Evolutionary conservation across 208 protist species (phyloP).

Genomic region (Wallacemonas sp.): DNA sequence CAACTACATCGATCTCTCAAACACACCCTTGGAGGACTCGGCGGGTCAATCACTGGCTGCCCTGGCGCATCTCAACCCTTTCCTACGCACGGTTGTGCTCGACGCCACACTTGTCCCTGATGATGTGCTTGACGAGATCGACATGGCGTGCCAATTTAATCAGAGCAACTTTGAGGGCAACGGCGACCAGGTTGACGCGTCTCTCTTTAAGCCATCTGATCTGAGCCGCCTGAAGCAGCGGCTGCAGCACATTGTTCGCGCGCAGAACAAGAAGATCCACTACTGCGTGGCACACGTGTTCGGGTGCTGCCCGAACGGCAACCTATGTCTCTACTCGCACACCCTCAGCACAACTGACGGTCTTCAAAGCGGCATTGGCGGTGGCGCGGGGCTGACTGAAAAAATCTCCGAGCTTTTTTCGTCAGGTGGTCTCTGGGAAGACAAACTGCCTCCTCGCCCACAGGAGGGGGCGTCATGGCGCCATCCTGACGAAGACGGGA

Average conservation of each 20-base stretch:
- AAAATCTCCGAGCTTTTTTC: conserved; percentile 78
- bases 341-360: conserved; percentile 44
- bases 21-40: conserved; percentile 83
- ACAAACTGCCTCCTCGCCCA: conserved; percentile 60
- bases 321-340: conserved; percentile 80
- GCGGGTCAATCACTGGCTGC: conserved; percentile 80
- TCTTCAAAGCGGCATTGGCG: conserved; percentile 31
- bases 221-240: conserved; percentile 67
- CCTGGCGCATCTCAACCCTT: conserved; percentile 81
- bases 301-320: conserved; percentile 78
- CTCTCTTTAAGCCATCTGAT: conserved; percentile 45
- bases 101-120: conserved; percentile 87
- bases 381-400: conserved; percentile 40
- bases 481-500: conserved; percentile 49
- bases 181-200: conserved; percentile 45
- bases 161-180: conserved; percentile 88
- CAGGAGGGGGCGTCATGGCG: conserved; percentile 82
- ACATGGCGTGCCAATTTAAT: conserved; percentile 90
- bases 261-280: conserved; percentile 46
- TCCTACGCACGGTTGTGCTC: conserved; percentile 84
- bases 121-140: conserved; percentile 88
- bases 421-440: conserved; percentile 67
- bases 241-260: conserved; percentile 62
- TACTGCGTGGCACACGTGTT: conserved; percentile 82
- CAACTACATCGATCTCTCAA: conserved; percentile 84